Conservation (phyloP, 2,329 filamentous ascomycete genomes). For the Dactylellina sp. region DNA sequence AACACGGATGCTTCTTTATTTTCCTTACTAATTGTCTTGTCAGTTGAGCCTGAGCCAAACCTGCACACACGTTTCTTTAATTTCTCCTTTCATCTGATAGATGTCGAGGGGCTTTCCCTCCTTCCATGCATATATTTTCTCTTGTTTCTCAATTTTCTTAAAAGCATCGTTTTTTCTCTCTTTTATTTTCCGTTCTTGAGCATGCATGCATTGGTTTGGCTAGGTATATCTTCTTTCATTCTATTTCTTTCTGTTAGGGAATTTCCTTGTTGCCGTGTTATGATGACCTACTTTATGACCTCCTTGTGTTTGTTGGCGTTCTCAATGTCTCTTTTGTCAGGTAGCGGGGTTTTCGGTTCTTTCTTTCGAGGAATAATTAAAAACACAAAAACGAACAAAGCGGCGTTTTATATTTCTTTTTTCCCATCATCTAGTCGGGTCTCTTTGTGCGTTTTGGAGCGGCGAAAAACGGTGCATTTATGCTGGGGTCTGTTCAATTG, state of each 20-base stretch:
- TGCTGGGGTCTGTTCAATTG: no score
- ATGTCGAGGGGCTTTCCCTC: conserved; percentile 15
- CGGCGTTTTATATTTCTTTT: conserved; percentile 21
- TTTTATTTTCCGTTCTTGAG: conserved; percentile 20
- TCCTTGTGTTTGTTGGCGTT: conserved; percentile 36
- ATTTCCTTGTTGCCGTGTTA: conserved; percentile 30
- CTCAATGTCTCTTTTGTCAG: conserved; percentile 29
- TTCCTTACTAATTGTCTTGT: background rate
- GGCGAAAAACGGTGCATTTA: no score
- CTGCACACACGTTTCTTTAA: conserved; percentile 46
- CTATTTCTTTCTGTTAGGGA: conserved; percentile 9
- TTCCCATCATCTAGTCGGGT: conserved; percentile 19
- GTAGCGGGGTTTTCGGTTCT: conserved; percentile 29
- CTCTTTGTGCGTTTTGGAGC: background rate
- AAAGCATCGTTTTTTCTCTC: no score
- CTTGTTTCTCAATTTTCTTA: conserved; percentile 5
- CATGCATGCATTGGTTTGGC: conserved; percentile 51
- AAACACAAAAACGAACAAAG: conserved; percentile 2
- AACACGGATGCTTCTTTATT: conserved; percentile 43
- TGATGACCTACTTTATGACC: conserved; percentile 33
- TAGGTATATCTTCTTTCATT: conserved; percentile 33
- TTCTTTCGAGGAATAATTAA: conserved; percentile 22
- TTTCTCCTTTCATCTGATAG: conserved; percentile 24
- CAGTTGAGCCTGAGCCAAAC: conserved; percentile 40
- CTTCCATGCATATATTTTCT: conserved; percentile 13